A percentile compares a stretch with the other conserved stretches of the same genome.
These are phyloP conservation scores for Conidiobolus incongruus DNA, from an alignment of 371 early-diverging fungal genomes.

Conservation along the genomic window DNA sequence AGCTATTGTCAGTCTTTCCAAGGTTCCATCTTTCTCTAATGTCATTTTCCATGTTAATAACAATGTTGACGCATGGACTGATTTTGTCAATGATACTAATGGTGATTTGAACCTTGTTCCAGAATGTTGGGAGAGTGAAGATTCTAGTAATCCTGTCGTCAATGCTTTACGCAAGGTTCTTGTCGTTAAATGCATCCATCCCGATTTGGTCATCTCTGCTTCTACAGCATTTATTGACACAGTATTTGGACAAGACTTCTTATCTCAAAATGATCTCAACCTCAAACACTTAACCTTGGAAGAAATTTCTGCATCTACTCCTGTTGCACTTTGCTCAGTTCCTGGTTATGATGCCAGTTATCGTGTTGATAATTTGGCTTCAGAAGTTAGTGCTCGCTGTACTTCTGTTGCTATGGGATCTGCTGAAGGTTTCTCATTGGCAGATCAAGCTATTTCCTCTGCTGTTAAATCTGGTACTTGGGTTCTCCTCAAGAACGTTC, in stretches of 20 bases:
- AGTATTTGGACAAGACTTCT: constrained; percentile 41
- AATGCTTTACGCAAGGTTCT: constrained; percentile 42
- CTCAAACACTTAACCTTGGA: constrained; percentile 42
- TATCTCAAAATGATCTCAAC: constrained; percentile 35
- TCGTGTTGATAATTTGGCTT: constrained; percentile 78
- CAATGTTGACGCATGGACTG: constrained; percentile 25
- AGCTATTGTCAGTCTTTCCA: constrained; percentile 22
- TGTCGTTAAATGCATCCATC: constrained; percentile 65
- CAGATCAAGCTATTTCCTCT: constrained; percentile 70
- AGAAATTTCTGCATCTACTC: constrained; percentile 51
- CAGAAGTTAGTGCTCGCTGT: constrained; percentile 29
- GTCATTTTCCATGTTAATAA: constrained; percentile 24
- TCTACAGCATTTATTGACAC: constrained; percentile 49
- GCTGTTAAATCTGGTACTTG: constrained; percentile 74
- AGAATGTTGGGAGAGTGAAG: constrained; percentile 25
- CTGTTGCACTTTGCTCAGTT: constrained; percentile 78
- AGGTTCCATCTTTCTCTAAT: constrained; percentile 25
- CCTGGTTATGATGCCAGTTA: constrained; percentile 93
- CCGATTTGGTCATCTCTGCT: constrained; percentile 65
- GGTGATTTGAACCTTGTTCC: constrained; percentile 41
- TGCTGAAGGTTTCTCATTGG: constrained; percentile 74
- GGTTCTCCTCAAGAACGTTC: constrained; percentile 96
- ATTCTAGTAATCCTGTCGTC: background rate
- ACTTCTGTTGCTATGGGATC: constrained; percentile 95
- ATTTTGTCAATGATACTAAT: constrained; percentile 19